Conservation (phyloP, 352 stramenopile genomes). For the Blastocystis sp. region DNA sequence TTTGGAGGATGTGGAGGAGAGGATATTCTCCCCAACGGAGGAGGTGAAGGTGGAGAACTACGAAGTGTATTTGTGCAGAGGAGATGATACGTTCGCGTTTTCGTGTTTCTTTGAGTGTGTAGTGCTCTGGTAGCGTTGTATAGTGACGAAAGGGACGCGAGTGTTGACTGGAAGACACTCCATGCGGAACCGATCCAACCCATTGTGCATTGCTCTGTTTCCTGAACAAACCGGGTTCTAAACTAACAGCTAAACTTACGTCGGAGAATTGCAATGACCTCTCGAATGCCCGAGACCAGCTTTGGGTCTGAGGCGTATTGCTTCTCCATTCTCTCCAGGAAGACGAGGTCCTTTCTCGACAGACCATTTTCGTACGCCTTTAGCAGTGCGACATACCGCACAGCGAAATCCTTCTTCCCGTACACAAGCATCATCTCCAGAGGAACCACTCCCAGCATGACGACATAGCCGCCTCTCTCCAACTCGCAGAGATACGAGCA, state of each 20-base stretch:
- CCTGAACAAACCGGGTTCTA: slow-evolving; percentile 42
- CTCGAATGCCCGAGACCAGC: not conserved
- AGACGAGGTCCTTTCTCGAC: slow-evolving; percentile 16
- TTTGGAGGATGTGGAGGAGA: slow-evolving; percentile 71
- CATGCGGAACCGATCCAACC: slow-evolving; percentile 26
- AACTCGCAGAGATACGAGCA: slow-evolving; percentile 8
- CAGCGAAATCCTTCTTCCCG: slow-evolving; percentile 4
- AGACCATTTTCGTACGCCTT: slow-evolving; percentile 50
- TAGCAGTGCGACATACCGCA: slow-evolving; percentile 14
- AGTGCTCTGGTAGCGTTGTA: slow-evolving; percentile 56
- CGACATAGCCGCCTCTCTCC: slow-evolving; percentile 52
- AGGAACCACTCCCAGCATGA: slow-evolving; percentile 45
- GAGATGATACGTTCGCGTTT: slow-evolving; percentile 56
- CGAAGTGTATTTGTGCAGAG: slow-evolving; percentile 67
- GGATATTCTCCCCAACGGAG: slow-evolving; percentile 57
- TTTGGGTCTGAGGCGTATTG: not conserved
- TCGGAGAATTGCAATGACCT: slow-evolving; percentile 6
- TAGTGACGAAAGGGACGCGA: slow-evolving; percentile 41
- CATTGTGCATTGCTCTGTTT: slow-evolving; percentile 48
- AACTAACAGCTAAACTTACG: slow-evolving; percentile 49
- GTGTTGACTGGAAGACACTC: slow-evolving; percentile 12
- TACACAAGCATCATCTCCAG: slow-evolving; percentile 61
- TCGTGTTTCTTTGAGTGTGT: slow-evolving; percentile 9
- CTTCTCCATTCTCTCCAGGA: slow-evolving; percentile 48
- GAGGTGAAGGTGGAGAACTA: slow-evolving; percentile 35